Conservation (phyloP, 805 yeast species). For the Metschnikowia hibisci region DNA sequence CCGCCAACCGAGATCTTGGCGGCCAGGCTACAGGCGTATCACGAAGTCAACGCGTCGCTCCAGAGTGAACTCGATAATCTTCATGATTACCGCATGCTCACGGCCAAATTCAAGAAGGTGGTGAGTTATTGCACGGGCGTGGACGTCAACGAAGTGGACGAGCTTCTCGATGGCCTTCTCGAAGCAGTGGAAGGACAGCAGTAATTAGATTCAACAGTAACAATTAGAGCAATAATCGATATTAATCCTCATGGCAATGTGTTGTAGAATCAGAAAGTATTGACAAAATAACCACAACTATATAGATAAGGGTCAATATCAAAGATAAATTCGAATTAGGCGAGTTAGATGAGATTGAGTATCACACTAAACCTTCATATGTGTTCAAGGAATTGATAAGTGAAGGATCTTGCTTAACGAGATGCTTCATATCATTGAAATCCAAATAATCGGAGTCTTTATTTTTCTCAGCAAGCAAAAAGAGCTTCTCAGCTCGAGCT, state of each 20-base stretch:
- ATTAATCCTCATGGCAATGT: background rate
- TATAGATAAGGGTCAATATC: too few relatives aligned
- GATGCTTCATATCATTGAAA: constrained; percentile 80
- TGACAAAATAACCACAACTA: too few relatives aligned
- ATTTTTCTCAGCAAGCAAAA: constrained; percentile 68
- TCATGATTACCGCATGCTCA: constrained; percentile 39
- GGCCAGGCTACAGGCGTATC: constrained; percentile 81
- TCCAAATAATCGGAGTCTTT: constrained; percentile 59
- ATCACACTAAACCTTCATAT: constrained; percentile 72
- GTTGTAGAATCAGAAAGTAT: too few relatives aligned
- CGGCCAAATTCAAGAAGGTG: constrained; percentile 76
- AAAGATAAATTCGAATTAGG: background rate
- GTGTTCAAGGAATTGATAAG: constrained; percentile 72
- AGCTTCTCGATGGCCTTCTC: constrained; percentile 74
- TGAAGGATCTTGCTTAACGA: constrained; percentile 73
- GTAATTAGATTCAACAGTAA: constrained; percentile 10
- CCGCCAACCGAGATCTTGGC: constrained; percentile 51
- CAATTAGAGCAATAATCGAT: background rate
- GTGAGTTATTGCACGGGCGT: constrained; percentile 89
- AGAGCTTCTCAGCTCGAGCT: constrained; percentile 75
- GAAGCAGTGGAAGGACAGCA: constrained; percentile 81
- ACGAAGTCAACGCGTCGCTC: constrained; percentile 59
- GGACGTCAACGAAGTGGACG: constrained; percentile 74
- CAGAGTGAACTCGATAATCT: constrained; percentile 50
- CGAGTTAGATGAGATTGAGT: background rate